Evolutionary conservation across 2,329 filamentous ascomycete species (phyloP), one percentile per base, ranked within the genome.

Genomic region (Ophiostoma himal-ulmi): DNA sequence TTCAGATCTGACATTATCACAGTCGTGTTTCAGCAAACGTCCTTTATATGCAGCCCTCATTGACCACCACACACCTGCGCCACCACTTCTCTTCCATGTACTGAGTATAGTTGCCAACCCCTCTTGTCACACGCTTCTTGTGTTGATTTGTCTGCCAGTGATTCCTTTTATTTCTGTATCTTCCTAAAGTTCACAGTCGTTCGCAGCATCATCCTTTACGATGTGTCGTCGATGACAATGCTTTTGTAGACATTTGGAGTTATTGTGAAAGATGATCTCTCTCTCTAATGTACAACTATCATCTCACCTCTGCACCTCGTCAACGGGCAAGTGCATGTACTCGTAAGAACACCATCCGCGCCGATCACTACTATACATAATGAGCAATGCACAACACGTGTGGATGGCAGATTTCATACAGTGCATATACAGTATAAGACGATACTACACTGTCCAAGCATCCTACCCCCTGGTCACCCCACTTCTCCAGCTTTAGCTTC

Each of bases 401-500:
- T 39, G 37, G 11, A 48, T 17, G 3, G 6, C 17, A 8, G n/a
- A 54, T 7, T 11, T 2, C 3, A 2, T 26, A 26, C 52, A 57
- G 52, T 57, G 52, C 3, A 4, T 10, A 22, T 14, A 22, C n/a
- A 57, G 52, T 57, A 22, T 57, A 30, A 3, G 0, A 30, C 5
- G 14, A 0, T 3, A 4, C 26, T 13, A 13, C 11, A 48, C 44
- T n/a, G 44, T n/a, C 1, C 44, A 1, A n/a, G 3, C 44, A 26
- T 22, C 30, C 10, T 17, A 20, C 30, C n/a, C 52, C 52, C n/a
- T 57, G 52, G 14, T 14, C 5, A 6, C 17, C 22, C 52, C 52
- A 57, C 52, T 57, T 57, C n/a, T 57, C n/a, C 52, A 57, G 52
- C 52, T 57, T 57, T 10, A 57, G 52, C 52, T 57, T 57, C 5